Conservation (phyloP, 176 grass and related monocot genomes). For the Pontederia paniculata region DNA sequence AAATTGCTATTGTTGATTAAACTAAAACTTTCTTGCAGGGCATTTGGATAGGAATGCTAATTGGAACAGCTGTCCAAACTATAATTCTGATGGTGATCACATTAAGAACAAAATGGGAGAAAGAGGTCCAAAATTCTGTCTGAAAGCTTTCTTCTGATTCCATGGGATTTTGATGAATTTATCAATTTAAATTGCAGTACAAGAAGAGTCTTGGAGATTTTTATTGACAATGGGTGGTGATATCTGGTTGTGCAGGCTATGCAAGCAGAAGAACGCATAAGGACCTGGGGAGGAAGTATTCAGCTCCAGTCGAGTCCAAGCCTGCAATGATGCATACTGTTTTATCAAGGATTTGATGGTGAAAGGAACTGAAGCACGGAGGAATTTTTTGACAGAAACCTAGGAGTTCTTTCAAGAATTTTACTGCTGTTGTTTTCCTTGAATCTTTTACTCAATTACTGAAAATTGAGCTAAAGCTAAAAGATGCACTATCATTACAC, state of each 20-base stretch:
- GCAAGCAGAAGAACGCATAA: slow-evolving; percentile 46
- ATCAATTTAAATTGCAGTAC: not conserved
- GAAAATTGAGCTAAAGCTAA: no score
- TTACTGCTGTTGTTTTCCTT: no score
- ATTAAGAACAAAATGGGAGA: slow-evolving; percentile 57
- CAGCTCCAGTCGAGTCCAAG: slow-evolving; percentile 41
- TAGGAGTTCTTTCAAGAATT: no score
- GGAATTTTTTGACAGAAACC: no score
- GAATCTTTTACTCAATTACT: no score
- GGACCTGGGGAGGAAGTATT: slow-evolving; percentile 32
- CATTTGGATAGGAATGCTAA: slow-evolving; percentile 57
- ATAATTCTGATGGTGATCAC: slow-evolving; percentile 35
- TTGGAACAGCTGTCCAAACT: slow-evolving; percentile 47
- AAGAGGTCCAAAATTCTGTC: slow-evolving; percentile 27
- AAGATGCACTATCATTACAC: no score
- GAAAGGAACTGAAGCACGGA: no score
- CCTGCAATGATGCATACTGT: no score
- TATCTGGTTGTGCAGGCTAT: slow-evolving; percentile 36
- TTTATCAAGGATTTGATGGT: not conserved
- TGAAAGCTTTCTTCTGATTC: no score
- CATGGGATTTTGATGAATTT: no score
- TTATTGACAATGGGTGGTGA: no score
- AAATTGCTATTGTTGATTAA: not conserved
- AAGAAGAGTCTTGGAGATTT: not conserved
- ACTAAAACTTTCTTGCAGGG: slow-evolving; percentile 28